These are phyloP conservation scores for Vickermania ingenoplastis DNA, from an alignment of 208 protist species.

Conservation along the genomic window DNA sequence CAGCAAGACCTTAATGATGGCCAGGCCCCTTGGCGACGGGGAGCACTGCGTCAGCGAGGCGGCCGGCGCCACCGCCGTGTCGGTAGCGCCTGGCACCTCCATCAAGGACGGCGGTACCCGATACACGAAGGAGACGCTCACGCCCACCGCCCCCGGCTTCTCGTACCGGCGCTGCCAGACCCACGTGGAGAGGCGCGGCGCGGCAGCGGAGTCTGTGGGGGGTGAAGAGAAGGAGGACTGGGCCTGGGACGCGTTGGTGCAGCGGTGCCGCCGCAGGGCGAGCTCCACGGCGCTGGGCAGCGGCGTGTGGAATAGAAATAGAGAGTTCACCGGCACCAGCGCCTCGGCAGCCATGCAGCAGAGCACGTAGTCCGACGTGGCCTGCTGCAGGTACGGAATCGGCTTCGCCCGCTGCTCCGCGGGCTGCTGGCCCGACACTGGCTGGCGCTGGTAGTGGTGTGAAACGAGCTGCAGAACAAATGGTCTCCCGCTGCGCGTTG, in stretches of 20 bases:
- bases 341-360: constrained; percentile 32
- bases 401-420: neutral
- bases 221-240: constrained; percentile 9
- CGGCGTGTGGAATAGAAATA: constrained; percentile 48
- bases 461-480: neutral
- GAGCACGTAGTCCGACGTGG: constrained; percentile 23
- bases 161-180: constrained; percentile 35
- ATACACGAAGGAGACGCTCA: constrained; percentile 35
- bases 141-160: constrained; percentile 36
- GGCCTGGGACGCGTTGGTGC: neutral
- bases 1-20: constrained; percentile 37
- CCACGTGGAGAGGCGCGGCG: constrained; percentile 31
- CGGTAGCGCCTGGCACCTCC: neutral
- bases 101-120: constrained; percentile 6
- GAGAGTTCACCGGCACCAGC: constrained; percentile 30
- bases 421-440: constrained; percentile 10
- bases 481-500: too few relatives aligned
- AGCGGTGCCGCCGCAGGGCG: constrained; percentile 11
- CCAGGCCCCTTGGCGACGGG: neutral
- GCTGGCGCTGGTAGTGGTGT: constrained; percentile 5
- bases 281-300: constrained; percentile 37
- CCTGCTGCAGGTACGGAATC: constrained; percentile 16
- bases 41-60: neutral
- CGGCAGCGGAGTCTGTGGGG: constrained; percentile 6
- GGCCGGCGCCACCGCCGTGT: neutral